phyloP scores from a whole-genome alignment of 2,329 filamentous ascomycete genomes.

The Plenodomus biglobosus region DNA sequence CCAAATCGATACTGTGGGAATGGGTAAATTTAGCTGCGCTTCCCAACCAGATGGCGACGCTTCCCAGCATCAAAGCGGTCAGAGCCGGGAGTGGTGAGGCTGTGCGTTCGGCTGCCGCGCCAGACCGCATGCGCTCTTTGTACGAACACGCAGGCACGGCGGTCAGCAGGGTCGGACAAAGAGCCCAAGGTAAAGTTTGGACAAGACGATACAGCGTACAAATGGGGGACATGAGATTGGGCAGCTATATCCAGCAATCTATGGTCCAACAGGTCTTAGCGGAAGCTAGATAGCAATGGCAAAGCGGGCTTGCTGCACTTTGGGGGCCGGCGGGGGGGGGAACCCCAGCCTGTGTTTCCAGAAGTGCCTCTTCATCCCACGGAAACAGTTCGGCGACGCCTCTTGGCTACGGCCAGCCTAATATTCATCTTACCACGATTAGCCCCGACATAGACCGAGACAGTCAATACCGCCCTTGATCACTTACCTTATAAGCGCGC shows the following conservation, averaged over 20 bases:
- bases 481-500: conserved; percentile 33
- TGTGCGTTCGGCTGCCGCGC: conserved; percentile 28
- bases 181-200: neutral
- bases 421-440: conserved; percentile 21
- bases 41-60: conserved; percentile 25
- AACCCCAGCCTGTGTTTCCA: conserved; percentile 15
- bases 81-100: conserved; percentile 38
- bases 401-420: conserved; percentile 39
- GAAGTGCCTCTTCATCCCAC: conserved; percentile 43
- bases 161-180: conserved; percentile 7
- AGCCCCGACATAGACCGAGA: conserved; percentile 40
- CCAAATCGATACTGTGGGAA: conserved; percentile 18
- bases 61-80: conserved; percentile 40
- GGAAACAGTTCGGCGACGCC: conserved; percentile 42
- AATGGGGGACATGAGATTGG: conserved; percentile 15
- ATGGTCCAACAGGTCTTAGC: conserved; percentile 24
- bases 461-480: conserved; percentile 16
- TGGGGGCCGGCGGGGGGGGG: conserved; percentile 5
- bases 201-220: neutral
- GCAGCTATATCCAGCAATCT: conserved; percentile 11
- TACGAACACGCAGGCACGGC: too few relatives aligned
- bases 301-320: conserved; percentile 20
- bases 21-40: conserved; percentile 34
- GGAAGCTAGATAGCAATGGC: conserved; percentile 14
- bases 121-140: conserved; percentile 22